Base-by-base conservation (phyloP, 108 stramenopile genomes). In the Conticribra weissflogii region DNA sequence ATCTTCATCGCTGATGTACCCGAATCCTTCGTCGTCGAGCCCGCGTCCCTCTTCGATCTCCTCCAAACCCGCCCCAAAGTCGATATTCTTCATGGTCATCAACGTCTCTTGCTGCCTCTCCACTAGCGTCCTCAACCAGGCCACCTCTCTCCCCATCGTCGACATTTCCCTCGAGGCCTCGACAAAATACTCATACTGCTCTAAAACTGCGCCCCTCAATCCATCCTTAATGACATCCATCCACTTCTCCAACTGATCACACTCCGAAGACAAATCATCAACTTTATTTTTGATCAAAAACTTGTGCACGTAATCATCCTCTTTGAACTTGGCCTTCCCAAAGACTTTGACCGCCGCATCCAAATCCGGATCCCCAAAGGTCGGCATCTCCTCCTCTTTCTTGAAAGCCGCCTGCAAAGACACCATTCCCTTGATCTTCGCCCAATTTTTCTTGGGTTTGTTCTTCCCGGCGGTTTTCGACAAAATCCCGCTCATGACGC, bases 141-240 rank as follows among this genome's bases (percentile, higher is more conserved):
- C 82, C 25, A 94, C 87, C 62, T 94, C 92, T 57, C 84, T 56
- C 30, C 92, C 92, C 92, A 94, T 94, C 18, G 76, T 89, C 12
- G 92, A 89, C 92, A 94, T 94, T 85, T 94, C 89, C 51, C 82
- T 78, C 0, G 88, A 89, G 12, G 92, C 92, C 57, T 94, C 89
- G 22, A 94, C 92, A 72, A 94, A 94, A 77, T 91, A 94, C 64
- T 91, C 89, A 64, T 94, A 94, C 59, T 94, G 92, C 34, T 91
- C 92, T 60, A 89, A 72, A 18, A 94, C 89, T 9, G 92, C 92
- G 12, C 83, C 88, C 44, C 88, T 86, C 66, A 94, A 63, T 51
- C 87, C 85, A 29, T 76, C 78, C 68, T 94, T 94, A 65, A 94
- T 89, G 21, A 79, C 76, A 52, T 70, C 74, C 62, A 91, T 90